These are phyloP conservation scores for Cytospora leucostoma DNA, from an alignment of 2,329 filamentous ascomycete species.

Conservation along the genomic window DNA sequence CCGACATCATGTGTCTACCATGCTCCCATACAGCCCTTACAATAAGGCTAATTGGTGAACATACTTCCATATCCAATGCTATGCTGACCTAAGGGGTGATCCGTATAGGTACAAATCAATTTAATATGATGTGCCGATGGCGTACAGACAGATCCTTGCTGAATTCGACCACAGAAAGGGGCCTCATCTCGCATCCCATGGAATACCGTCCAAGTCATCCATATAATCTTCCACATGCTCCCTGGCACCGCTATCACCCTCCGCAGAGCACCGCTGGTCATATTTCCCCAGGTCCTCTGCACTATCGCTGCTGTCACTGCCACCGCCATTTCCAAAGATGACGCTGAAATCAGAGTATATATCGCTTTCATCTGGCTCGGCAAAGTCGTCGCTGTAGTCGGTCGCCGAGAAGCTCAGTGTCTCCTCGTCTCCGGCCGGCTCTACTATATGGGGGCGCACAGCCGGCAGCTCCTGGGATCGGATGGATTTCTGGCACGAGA, in stretches of 20 bases:
- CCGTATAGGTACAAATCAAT: too few species aligned
- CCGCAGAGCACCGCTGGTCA: background rate
- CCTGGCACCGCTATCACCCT: background rate
- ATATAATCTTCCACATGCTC: conserved; percentile 56
- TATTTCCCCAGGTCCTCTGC: conserved; percentile 39
- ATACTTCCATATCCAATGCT: background rate
- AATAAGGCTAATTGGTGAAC: background rate
- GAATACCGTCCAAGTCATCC: conserved; percentile 58
- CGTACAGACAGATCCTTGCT: too few species aligned
- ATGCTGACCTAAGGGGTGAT: background rate
- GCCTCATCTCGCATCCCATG: conserved; percentile 43
- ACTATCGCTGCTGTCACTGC: conserved; percentile 29
- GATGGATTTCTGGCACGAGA: conserved; percentile 32
- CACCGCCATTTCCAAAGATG: conserved; percentile 45
- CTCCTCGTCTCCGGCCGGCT: conserved; percentile 44
- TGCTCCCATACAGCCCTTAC: background rate
- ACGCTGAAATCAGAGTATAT: conserved; percentile 59
- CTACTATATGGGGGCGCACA: conserved; percentile 30
- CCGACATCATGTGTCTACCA: background rate
- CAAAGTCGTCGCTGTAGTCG: conserved; percentile 45
- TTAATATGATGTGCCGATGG: too few species aligned
- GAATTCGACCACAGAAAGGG: background rate
- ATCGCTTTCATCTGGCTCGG: conserved; percentile 50
- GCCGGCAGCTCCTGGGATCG: conserved; percentile 40
- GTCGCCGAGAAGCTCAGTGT: conserved; percentile 50